Percentiles rank a stretch among this genome's conserved stretches.
Conservation (phyloP, 192 early-diverging fungal species). For the Entrophospora sp. region DNA sequence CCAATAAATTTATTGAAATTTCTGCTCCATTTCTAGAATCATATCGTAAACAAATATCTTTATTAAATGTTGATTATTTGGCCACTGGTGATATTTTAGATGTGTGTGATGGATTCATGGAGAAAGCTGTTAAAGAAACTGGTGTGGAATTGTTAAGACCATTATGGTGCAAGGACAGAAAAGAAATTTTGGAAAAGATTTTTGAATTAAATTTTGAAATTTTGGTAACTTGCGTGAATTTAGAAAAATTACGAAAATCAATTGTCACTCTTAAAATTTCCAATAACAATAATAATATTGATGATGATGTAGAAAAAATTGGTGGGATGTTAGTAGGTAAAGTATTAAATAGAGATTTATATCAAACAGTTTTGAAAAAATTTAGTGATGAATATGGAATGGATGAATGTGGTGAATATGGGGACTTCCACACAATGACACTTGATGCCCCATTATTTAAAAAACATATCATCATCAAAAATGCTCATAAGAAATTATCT, state of each 20-base stretch:
- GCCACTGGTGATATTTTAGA: constrained; percentile 46
- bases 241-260: constrained; percentile 35
- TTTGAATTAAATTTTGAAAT: constrained; percentile 30
- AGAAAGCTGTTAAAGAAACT: constrained; percentile 38
- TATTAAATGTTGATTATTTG: not conserved
- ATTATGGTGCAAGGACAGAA: constrained; percentile 43
- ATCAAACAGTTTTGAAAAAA: constrained; percentile 30
- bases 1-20: constrained; percentile 25
- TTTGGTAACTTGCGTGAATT: constrained; percentile 32
- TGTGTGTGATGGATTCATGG: constrained; percentile 55
- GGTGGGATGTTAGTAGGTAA: constrained; percentile 36
- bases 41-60: not conserved
- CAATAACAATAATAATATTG: too few relatives aligned
- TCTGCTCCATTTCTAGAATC: constrained; percentile 3
- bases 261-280: too few relatives aligned
- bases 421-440: constrained; percentile 68
- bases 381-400: constrained; percentile 31
- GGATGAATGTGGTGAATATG: constrained; percentile 55
- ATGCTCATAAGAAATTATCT: not conserved
- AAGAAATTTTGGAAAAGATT: constrained; percentile 36
- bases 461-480: constrained; percentile 6
- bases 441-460: constrained; percentile 44
- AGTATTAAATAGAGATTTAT: constrained; percentile 28
- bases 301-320: constrained; percentile 25
- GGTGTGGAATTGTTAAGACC: constrained; percentile 41